Base-by-base conservation (phyloP, 202 grass and related monocot species). In the Musa balbisiana region DNA sequence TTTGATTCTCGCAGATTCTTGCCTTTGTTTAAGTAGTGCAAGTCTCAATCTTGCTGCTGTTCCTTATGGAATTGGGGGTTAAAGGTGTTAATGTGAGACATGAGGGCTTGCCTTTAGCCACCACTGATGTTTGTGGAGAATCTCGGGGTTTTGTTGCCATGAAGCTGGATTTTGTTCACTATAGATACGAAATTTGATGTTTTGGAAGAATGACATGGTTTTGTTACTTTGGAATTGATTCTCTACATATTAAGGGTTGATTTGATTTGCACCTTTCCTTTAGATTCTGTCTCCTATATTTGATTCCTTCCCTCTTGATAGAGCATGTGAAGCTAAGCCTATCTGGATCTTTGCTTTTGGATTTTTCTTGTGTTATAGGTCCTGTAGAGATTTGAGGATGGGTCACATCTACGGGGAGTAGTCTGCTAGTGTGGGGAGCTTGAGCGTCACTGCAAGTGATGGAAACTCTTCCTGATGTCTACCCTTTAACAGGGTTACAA, bases 401-500 rank as follows among this genome's bases (percentile, higher is more conserved):
- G 50, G 50, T 70, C 67, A 22, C 9, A 21, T 19, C 4, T 16
- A 11, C 20, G 17, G 67, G 43, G 51, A 22, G 15, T 70, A 69
- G 27, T 11, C 3, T 20, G 15, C 19, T 17, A 21, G 3, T 25
- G 17, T 20, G 9, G 22, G 27, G 67, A 70, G 49, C 67, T 21
- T 70, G 23, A 70, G 33, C 43, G 49, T 70, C 43, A 21, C 51
- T 19, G 43, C 33, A 51, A 51, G 16, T 70, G 26, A 86, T 92
- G 79, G 86, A 86, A 75, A 43, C 69, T 15, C 65, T 86, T 70
- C 84, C 86, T 49, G 86, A 89, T 80, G 85, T 92, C 73, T 92
- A 92, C 26, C 84, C 89, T 5, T 80, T 92, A 84, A 89, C 89
- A 53, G 79, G 86, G 68, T 76, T 89, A 65, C 89, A 92, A 64